Conservation (phyloP, 2,329 filamentous ascomycete genomes). For the Talaromyces sp. region DNA sequence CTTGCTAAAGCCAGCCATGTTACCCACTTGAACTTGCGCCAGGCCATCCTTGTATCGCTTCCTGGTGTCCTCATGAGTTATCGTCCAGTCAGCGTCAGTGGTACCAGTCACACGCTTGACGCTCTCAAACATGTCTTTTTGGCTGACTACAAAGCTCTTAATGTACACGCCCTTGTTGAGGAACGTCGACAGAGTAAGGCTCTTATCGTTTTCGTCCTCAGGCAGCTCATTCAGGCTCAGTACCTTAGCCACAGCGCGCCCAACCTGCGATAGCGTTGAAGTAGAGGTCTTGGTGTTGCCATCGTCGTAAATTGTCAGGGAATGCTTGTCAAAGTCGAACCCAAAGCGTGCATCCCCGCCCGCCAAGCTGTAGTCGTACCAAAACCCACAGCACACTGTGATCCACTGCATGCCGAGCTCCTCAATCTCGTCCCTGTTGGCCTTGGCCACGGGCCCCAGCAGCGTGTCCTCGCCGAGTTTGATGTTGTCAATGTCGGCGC, state of each 20-base stretch:
- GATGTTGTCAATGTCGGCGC: slow-evolving; percentile 27
- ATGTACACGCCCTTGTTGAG: slow-evolving; percentile 50
- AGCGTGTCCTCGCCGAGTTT: slow-evolving; percentile 34
- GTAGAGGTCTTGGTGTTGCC: slow-evolving; percentile 54
- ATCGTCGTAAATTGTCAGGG: slow-evolving; percentile 49
- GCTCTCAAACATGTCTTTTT: slow-evolving; percentile 60
- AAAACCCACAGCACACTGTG: slow-evolving; percentile 44
- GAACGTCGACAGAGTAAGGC: slow-evolving; percentile 40
- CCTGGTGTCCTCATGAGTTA: slow-evolving; percentile 31
- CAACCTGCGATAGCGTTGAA: slow-evolving; percentile 56
- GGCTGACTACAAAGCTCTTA: slow-evolving; percentile 54
- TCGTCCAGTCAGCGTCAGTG: slow-evolving; percentile 56
- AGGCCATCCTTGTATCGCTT: not conserved
- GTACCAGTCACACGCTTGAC: slow-evolving; percentile 55
- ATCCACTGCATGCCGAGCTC: slow-evolving; percentile 43
- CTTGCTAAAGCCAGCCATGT: slow-evolving; percentile 3
- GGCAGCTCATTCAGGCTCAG: slow-evolving; percentile 44
- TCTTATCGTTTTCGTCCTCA: slow-evolving; percentile 32
- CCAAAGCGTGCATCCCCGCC: slow-evolving; percentile 38
- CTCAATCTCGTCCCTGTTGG: slow-evolving; percentile 27
- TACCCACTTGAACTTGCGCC: not conserved
- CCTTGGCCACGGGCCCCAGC: slow-evolving; percentile 24
- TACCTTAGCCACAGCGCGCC: slow-evolving; percentile 49
- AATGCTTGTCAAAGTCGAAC: slow-evolving; percentile 45
- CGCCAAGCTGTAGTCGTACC: slow-evolving; percentile 51